phyloP scores from a whole-genome alignment of 331 rosid genomes.

The Erythrophleum ivorense region DNA sequence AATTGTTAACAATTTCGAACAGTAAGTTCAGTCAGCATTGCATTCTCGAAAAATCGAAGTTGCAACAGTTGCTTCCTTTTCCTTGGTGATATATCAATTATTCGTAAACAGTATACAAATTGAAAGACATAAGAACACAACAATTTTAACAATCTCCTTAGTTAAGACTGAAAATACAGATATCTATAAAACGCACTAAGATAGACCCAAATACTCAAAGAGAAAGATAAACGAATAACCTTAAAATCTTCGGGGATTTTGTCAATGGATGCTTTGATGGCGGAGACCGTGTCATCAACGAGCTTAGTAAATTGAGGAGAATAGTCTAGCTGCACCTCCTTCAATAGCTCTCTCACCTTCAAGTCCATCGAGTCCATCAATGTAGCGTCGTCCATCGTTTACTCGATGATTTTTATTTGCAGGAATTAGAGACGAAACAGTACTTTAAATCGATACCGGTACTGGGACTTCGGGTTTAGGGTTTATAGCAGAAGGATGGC shows the following conservation, averaged over 20 bases:
- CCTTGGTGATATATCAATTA: background rate
- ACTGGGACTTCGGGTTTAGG: background rate
- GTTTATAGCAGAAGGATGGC: slow-evolving; percentile 22
- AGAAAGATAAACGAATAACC: slow-evolving; percentile 42
- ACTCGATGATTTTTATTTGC: background rate
- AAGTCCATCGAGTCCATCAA: slow-evolving; percentile 57
- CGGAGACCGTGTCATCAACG: slow-evolving; percentile 60
- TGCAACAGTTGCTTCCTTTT: background rate
- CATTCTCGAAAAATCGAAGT: background rate
- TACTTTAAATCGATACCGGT: background rate
- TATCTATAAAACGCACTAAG: background rate
- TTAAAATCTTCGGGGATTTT: slow-evolving; percentile 61
- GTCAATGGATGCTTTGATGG: slow-evolving; percentile 59
- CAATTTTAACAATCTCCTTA: background rate
- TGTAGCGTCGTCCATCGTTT: slow-evolving; percentile 32
- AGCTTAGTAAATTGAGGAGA: slow-evolving; percentile 51
- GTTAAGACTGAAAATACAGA: background rate
- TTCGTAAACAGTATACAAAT: background rate
- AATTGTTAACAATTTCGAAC: background rate
- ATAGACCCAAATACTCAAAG: background rate
- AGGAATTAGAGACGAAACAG: background rate
- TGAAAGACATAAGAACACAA: too few species aligned
- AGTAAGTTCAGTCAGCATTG: background rate
- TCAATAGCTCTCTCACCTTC: slow-evolving; percentile 68
- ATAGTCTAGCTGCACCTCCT: slow-evolving; percentile 58